Evolutionary conservation across 2,329 filamentous ascomycete species (phyloP).

Genomic region (Aspergillus udagawae): DNA sequence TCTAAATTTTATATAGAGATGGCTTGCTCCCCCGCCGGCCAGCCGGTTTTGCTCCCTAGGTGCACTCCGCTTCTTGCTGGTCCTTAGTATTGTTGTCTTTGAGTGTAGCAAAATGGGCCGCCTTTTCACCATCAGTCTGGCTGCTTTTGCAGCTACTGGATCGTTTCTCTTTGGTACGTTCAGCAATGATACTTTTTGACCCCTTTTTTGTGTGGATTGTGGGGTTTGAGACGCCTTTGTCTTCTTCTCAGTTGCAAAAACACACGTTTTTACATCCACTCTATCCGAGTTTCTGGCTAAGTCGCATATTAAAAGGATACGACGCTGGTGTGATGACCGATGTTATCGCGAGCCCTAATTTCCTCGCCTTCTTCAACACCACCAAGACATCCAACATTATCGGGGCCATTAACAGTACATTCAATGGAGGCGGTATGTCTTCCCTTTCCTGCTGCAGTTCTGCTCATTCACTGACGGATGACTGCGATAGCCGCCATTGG

Average conservation of each 20-base stretch:
- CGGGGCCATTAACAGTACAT: conserved; percentile 62
- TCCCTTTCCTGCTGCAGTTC: neutral
- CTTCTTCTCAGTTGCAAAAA: neutral
- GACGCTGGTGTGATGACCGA: conserved; percentile 36
- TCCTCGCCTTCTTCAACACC: conserved; percentile 56
- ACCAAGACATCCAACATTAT: conserved; percentile 48
- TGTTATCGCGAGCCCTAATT: conserved; percentile 54
- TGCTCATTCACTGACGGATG: conserved; percentile 1
- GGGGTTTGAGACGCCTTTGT: neutral
- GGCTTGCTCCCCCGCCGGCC: neutral
- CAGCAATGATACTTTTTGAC: neutral
- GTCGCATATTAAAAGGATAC: conserved; percentile 46
- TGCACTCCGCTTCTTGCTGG: neutral
- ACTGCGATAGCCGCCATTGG: conserved; percentile 43
- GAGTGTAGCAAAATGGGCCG: conserved; percentile 33
- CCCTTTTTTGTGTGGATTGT: neutral
- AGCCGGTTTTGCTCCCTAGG: neutral
- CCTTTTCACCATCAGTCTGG: conserved; percentile 37
- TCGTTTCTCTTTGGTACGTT: conserved; percentile 23
- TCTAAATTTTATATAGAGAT: neutral
- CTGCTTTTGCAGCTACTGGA: conserved; percentile 42
- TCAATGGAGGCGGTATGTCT: conserved; percentile 50
- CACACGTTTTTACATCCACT: neutral
- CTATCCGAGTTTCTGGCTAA: neutral
- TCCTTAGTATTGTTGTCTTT: neutral